phyloP scores from a whole-genome alignment of 2,329 filamentous ascomycete genomes.

The Ophiostoma fasciatum region DNA sequence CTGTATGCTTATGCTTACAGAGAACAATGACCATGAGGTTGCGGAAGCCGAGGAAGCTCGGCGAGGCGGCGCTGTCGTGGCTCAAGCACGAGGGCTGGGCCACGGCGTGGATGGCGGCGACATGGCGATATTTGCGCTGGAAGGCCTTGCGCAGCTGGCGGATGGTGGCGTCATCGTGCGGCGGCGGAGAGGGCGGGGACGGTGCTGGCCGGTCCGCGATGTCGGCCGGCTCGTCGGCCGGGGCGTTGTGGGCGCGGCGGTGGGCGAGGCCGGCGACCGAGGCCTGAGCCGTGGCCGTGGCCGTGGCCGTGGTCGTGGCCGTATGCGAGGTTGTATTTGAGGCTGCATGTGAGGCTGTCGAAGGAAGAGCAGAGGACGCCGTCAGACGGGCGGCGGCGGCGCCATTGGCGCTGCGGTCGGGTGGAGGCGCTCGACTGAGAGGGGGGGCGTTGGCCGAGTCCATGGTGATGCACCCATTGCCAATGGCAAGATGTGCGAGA shows the following conservation, averaged over 20 bases:
- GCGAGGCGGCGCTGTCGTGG: slow-evolving; percentile 58
- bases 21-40: slow-evolving; percentile 94
- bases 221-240: neutral
- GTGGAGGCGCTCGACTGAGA: neutral
- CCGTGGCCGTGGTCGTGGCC: too few relatives aligned
- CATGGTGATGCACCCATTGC: slow-evolving; percentile 9
- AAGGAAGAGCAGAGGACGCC: too few relatives aligned
- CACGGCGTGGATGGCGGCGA: slow-evolving; percentile 68
- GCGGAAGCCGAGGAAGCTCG: slow-evolving; percentile 84
- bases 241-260: neutral
- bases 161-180: slow-evolving; percentile 13
- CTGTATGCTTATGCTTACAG: too few relatives aligned
- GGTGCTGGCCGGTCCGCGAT: too few relatives aligned
- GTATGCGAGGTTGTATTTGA: neutral
- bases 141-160: slow-evolving; percentile 21
- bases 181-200: too few relatives aligned
- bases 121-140: slow-evolving; percentile 72
- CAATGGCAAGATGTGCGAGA: slow-evolving; percentile 3
- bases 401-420: slow-evolving; percentile 1
- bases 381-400: too few relatives aligned
- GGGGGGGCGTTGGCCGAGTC: slow-evolving; percentile 7
- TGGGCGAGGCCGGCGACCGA: neutral
- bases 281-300: too few relatives aligned
- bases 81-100: slow-evolving; percentile 67
- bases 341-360: slow-evolving; percentile 6